A percentile compares a stretch with the other conserved stretches of the same genome.
phyloP scores from a whole-genome alignment of 2,329 filamentous ascomycete genomes.

The Talaromyces funiculosus region DNA sequence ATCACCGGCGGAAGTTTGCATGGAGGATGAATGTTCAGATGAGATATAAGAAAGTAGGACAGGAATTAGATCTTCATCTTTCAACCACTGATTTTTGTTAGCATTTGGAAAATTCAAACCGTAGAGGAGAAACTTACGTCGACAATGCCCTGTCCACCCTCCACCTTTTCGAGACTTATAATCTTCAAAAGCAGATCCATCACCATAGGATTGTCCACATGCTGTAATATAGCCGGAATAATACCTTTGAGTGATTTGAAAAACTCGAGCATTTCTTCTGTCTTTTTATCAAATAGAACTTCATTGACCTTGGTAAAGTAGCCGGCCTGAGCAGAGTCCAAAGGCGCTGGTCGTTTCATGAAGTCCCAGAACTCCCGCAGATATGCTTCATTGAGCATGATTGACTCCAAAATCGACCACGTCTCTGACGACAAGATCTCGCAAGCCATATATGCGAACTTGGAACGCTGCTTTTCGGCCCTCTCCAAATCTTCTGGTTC shows the following conservation, averaged over 20 bases:
- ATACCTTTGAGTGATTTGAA: slow-evolving; percentile 78
- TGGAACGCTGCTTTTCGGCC: slow-evolving; percentile 82
- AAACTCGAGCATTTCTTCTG: slow-evolving; percentile 89
- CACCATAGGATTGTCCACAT: slow-evolving; percentile 95
- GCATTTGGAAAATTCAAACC: not conserved
- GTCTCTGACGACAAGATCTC: slow-evolving; percentile 93
- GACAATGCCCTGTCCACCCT: slow-evolving; percentile 85
- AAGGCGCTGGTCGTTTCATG: slow-evolving; percentile 71
- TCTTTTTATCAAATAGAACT: slow-evolving; percentile 95
- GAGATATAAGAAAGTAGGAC: slow-evolving; percentile 80
- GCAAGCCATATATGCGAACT: slow-evolving; percentile 88
- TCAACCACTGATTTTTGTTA: slow-evolving; percentile 65
- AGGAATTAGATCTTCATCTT: slow-evolving; percentile 81
- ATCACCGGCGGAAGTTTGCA: slow-evolving; percentile 93
- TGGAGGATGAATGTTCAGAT: slow-evolving; percentile 77
- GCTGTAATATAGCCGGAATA: slow-evolving; percentile 77
- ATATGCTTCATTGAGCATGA: slow-evolving; percentile 76
- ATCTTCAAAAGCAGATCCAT: slow-evolving; percentile 98
- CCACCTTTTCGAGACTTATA: slow-evolving; percentile 88
- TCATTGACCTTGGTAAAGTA: slow-evolving; percentile 99
- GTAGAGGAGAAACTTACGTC: slow-evolving; percentile 57
- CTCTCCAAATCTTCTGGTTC: slow-evolving; percentile 56
- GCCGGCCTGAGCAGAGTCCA: slow-evolving; percentile 89
- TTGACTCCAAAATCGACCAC: slow-evolving; percentile 90
- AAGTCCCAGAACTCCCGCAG: slow-evolving; percentile 88